Conservation (phyloP, 2,329 filamentous ascomycete genomes). For the Lojkania enalia region DNA sequence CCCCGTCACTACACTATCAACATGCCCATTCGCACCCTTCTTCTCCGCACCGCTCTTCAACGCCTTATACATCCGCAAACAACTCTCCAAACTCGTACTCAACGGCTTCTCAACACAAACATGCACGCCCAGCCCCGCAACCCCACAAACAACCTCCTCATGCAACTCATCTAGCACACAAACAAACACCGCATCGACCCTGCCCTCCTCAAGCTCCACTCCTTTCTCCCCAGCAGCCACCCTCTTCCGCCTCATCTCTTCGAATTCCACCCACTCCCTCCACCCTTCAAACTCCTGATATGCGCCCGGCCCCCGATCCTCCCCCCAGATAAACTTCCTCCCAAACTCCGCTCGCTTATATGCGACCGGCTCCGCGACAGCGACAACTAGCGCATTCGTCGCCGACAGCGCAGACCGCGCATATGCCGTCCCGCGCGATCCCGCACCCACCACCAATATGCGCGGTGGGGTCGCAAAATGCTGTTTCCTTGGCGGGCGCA, state of each 20-base stretch:
- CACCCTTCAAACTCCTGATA: constrained; percentile 75
- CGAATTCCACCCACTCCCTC: constrained; percentile 75
- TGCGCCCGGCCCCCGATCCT: constrained; percentile 48
- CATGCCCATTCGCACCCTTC: constrained; percentile 21
- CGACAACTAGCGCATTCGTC: constrained; percentile 65
- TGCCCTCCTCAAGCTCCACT: constrained; percentile 27
- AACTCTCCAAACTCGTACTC: constrained; percentile 76
- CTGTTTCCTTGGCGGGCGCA: constrained; percentile 19
- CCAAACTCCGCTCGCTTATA: constrained; percentile 78
- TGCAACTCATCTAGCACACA: constrained; percentile 89
- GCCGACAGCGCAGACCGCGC: constrained; percentile 24
- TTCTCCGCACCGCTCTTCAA: constrained; percentile 41
- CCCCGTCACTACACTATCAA: constrained; percentile 3
- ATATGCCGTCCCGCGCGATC: constrained; percentile 44
- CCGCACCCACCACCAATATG: constrained; percentile 46
- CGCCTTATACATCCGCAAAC: constrained; percentile 71
- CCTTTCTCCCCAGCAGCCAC: constrained; percentile 21
- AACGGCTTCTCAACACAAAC: constrained; percentile 96
- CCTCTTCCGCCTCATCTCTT: constrained; percentile 62
- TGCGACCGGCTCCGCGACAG: constrained; percentile 77
- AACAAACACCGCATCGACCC: constrained; percentile 64
- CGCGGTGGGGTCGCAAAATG: constrained; percentile 30
- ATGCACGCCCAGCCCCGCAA: constrained; percentile 72
- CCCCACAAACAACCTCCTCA: constrained; percentile 73
- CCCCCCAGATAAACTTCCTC: constrained; percentile 71